Conservation (phyloP, 192 early-diverging fungal species). For the Coemansia sp. region DNA sequence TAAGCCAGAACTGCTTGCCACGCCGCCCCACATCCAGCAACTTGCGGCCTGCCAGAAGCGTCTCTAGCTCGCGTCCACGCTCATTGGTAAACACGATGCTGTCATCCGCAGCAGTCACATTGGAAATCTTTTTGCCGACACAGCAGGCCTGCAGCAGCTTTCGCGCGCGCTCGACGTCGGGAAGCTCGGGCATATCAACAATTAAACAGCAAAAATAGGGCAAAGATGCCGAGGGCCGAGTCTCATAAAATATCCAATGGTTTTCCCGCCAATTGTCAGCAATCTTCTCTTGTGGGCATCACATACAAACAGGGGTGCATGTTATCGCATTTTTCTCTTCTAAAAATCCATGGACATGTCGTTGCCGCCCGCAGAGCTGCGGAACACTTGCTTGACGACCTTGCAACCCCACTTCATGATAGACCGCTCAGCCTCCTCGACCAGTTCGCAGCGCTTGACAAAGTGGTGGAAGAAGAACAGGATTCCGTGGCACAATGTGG, state of each 20-base stretch:
- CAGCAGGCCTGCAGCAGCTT: constrained; percentile 54
- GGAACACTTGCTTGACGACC: constrained; percentile 64
- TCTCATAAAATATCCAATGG: background rate
- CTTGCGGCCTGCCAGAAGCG: constrained; percentile 42
- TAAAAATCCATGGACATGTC: constrained; percentile 4
- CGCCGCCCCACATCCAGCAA: constrained; percentile 64
- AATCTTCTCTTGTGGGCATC: background rate
- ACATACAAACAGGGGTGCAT: background rate
- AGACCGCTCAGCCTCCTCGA: constrained; percentile 63
- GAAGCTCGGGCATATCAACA: constrained; percentile 67
- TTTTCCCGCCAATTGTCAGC: background rate
- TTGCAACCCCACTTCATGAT: constrained; percentile 66
- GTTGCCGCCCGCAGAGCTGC: constrained; percentile 12
- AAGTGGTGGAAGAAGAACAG: constrained; percentile 81
- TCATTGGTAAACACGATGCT: constrained; percentile 51
- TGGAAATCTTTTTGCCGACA: constrained; percentile 54
- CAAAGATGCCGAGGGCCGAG: background rate
- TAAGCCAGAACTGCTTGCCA: constrained; percentile 73
- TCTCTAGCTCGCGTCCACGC: constrained; percentile 29
- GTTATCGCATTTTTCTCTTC: background rate
- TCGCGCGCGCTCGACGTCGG: constrained; percentile 70
- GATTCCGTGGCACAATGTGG: constrained; percentile 77
- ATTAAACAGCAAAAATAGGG: background rate
- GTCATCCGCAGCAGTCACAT: constrained; percentile 54
- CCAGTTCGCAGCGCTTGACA: constrained; percentile 62